phyloP scores from a whole-genome alignment of 768 basidiomycete species.

The Lactarius psammicola region DNA sequence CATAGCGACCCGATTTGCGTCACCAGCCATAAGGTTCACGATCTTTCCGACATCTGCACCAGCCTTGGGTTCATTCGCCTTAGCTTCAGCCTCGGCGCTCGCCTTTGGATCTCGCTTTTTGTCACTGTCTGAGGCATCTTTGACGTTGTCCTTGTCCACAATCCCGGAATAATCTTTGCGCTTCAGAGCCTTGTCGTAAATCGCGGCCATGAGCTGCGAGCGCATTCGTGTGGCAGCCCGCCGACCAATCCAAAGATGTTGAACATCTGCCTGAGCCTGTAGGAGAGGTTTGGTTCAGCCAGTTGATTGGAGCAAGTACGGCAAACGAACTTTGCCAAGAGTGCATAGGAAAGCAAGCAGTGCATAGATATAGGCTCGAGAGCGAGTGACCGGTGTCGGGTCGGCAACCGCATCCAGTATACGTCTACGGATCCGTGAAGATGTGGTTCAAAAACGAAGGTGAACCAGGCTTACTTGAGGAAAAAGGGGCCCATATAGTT shows the following conservation, averaged over 20 bases:
- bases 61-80: slow-evolving; percentile 54
- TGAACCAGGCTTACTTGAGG: slow-evolving; percentile 47
- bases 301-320: not conserved
- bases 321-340: slow-evolving; percentile 46
- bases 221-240: slow-evolving; percentile 73
- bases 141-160: slow-evolving; percentile 48
- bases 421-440: slow-evolving; percentile 32
- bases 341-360: slow-evolving; percentile 67
- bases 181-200: slow-evolving; percentile 87
- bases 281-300: not conserved
- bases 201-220: slow-evolving; percentile 76
- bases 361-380: slow-evolving; percentile 75
- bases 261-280: slow-evolving; percentile 54
- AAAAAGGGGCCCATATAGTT: slow-evolving; percentile 85
- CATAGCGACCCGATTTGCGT: slow-evolving; percentile 59
- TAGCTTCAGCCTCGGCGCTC: slow-evolving; percentile 25
- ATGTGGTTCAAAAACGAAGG: not conserved
- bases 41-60: slow-evolving; percentile 90
- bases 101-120: slow-evolving; percentile 24
- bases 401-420: slow-evolving; percentile 61
- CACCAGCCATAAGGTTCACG: slow-evolving; percentile 84
- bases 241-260: slow-evolving; percentile 78
- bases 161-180: slow-evolving; percentile 82
- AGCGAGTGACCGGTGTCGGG: slow-evolving; percentile 49
- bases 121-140: not conserved